Conservation (phyloP, 192 early-diverging fungal genomes). For the Podila clonocystis region DNA sequence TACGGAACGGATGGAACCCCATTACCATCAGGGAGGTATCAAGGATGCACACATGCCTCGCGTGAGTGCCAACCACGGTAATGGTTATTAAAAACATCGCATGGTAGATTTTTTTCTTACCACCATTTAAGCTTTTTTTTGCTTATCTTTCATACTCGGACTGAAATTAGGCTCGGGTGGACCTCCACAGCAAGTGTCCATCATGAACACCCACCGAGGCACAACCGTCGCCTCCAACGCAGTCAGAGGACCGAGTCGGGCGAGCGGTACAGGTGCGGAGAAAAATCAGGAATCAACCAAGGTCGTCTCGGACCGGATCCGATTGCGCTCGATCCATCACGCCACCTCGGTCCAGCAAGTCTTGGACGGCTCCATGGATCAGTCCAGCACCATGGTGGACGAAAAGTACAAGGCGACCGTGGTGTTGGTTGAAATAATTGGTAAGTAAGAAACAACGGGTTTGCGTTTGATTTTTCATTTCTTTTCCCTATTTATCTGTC, state of each 20-base stretch:
- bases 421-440: slow-evolving; percentile 30
- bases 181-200: too few relatives aligned
- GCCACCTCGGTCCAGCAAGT: slow-evolving; percentile 5
- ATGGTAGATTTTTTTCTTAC: too few relatives aligned
- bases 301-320: slow-evolving; percentile 11
- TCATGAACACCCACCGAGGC: too few relatives aligned
- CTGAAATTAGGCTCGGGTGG: too few relatives aligned
- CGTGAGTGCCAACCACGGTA: too few relatives aligned
- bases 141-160: too few relatives aligned
- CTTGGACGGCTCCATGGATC: not conserved
- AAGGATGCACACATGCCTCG: too few relatives aligned
- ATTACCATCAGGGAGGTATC: too few relatives aligned
- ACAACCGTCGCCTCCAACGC: too few relatives aligned
- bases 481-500: not conserved
- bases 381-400: not conserved
- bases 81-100: too few relatives aligned
- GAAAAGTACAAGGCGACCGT: not conserved
- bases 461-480: not conserved
- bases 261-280: not conserved
- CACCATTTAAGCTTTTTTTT: too few relatives aligned
- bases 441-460: not conserved
- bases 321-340: slow-evolving; percentile 12
- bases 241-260: not conserved
- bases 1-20: too few relatives aligned
- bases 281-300: slow-evolving; percentile 4